Conservation (phyloP, 2,329 filamentous ascomycete species). For the Fusarium sp. region DNA sequence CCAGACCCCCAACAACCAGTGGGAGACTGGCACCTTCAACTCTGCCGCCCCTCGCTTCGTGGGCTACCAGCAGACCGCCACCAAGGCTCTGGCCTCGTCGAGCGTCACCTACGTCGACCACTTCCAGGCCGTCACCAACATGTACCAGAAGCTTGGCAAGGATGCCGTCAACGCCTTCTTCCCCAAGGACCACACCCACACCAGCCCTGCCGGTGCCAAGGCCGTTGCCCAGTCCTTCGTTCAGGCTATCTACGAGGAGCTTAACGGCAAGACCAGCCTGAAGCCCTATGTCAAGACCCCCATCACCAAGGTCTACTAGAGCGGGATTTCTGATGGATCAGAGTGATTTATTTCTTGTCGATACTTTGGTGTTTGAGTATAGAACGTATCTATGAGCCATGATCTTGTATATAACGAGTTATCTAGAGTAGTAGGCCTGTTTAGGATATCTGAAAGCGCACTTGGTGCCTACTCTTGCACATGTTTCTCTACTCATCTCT, state of each 20-base stretch:
- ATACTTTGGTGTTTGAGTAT: conserved; percentile 1
- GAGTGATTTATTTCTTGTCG: not conserved
- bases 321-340: not conserved
- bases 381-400: not conserved
- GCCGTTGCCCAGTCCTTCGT: conserved; percentile 67
- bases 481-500: accelerated
- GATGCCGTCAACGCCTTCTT: conserved; percentile 65
- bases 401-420: not conserved
- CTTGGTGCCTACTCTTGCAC: not conserved
- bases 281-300: conserved; percentile 44
- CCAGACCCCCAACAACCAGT: conserved; percentile 69
- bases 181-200: conserved; percentile 73
- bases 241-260: conserved; percentile 46
- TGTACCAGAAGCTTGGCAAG: conserved; percentile 63
- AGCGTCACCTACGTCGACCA: conserved; percentile 71
- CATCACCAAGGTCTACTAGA: conserved; percentile 40
- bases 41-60: conserved; percentile 66
- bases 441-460: not conserved
- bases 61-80: conserved; percentile 62
- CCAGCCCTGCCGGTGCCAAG: conserved; percentile 66
- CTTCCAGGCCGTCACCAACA: conserved; percentile 67
- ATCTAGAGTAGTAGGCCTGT: not conserved
- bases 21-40: conserved; percentile 66
- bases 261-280: conserved; percentile 47
- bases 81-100: conserved; percentile 49